Base-by-base conservation (phyloP, 805 yeast species). In the Candida orba region DNA sequence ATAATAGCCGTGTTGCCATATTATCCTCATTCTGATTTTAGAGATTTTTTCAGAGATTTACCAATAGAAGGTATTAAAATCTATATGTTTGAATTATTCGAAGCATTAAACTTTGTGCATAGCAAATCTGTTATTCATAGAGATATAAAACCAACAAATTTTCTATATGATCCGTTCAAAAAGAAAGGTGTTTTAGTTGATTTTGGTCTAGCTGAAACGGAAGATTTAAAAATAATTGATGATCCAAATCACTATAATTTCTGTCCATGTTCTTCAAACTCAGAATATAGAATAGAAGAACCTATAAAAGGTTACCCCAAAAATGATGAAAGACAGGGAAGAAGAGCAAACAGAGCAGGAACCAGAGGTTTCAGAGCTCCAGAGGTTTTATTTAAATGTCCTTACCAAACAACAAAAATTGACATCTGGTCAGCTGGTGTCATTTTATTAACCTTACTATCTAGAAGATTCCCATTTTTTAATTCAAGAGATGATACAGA, bases 261-360 rank as follows among this genome's bases (percentile, higher is more conserved):
- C 18, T 84, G 93, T 56, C 81, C 87, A 0, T 84, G 93, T 58
- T 37, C 47, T 43, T 24, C 45, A 42, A 34, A 55, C 47, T 27
- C 66, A 52, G 51, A 58, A 50, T 54, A 62, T 55, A 48, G 65
- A 8, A 53, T 53, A 32, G 64, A 59, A 14, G 52, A 47, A 8
- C 41, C 40, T 20, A 43, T 72, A 12, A 69, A 73, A 63, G 91
- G 96, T 2, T 88, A 85, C 57, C 84, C 89, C 9, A 88, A 87
- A 58, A 86, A 85, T 54, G 99, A 93, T 65, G 77, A 78, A 40
- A 72, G 98, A 53, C 84, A 95, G 0, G 86, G 93, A 2, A 74
- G 95, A 55, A 74, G 99, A 45, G 98, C 98, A 0, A 93, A 93
- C 57, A 79, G 99, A 54, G 99, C 99, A 57, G 95, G 95, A 6